Conservation (phyloP, 2,329 filamentous ascomycete genomes). For the Penicillium hordei region DNA sequence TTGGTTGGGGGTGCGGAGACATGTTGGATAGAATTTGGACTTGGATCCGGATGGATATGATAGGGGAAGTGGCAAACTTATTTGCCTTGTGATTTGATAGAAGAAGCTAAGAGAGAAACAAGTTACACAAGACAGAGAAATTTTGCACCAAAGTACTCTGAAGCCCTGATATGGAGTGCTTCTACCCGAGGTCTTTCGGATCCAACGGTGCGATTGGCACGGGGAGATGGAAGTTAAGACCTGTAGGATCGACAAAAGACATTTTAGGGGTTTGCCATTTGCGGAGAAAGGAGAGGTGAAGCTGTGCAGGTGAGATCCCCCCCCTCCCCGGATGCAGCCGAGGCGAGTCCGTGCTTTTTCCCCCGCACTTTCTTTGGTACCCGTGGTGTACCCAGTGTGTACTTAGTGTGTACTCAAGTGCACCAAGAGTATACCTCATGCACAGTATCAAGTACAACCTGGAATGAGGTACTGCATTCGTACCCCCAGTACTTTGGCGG, state of each 20-base stretch:
- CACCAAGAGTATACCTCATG: conserved; percentile 9
- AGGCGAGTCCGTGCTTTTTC: conserved; percentile 26
- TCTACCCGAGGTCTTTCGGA: conserved; percentile 1
- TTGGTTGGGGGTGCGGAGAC: conserved; percentile 47
- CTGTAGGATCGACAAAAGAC: not conserved
- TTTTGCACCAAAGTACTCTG: not conserved
- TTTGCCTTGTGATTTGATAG: not conserved
- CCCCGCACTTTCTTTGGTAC: conserved; percentile 24
- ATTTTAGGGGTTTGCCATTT: not conserved
- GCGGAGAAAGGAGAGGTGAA: not conserved
- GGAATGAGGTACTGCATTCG: not conserved
- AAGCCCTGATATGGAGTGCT: not conserved
- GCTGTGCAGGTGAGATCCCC: not conserved
- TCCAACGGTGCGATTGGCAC: not conserved
- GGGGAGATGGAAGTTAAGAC: not conserved
- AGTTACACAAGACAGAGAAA: not conserved
- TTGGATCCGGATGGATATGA: not conserved
- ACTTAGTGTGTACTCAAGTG: not conserved
- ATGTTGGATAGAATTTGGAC: not conserved
- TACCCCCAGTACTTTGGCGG: not conserved
- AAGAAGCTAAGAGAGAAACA: not conserved
- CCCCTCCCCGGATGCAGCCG: conserved; percentile 6
- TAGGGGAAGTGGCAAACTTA: not conserved
- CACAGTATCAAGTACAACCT: not conserved
- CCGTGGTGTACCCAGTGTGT: not conserved